Conservation (phyloP, 2,329 filamentous ascomycete species). For the Aureobasidium melanogenum region DNA sequence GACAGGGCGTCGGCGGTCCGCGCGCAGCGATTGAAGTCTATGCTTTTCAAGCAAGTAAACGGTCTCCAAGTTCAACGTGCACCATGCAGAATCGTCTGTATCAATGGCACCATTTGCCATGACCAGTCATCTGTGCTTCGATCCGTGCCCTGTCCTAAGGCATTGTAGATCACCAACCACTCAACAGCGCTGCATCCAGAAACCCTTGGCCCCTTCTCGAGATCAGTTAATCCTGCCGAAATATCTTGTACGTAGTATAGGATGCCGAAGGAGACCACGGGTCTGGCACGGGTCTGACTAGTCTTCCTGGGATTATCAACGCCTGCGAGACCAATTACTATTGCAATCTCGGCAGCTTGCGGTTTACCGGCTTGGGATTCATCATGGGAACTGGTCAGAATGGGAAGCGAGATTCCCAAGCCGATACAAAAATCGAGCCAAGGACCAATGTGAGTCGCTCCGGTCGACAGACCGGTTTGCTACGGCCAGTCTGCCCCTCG, state of each 20-base stretch:
- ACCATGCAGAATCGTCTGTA: slow-evolving; percentile 7
- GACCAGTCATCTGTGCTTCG: neutral
- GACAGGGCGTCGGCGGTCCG: neutral
- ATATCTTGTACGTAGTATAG: neutral
- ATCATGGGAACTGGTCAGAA: neutral
- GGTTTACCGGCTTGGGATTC: neutral
- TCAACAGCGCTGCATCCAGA: neutral
- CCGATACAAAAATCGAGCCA: neutral
- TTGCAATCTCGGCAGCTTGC: neutral
- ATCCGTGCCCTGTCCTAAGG: neutral
- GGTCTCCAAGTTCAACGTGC: neutral
- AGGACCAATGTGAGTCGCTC: neutral
- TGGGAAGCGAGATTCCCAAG: neutral
- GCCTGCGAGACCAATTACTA: neutral
- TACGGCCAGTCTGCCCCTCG: neutral
- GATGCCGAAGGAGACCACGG: neutral
- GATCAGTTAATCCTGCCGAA: neutral
- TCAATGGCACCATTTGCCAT: neutral
- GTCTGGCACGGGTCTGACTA: neutral
- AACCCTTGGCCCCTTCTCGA: neutral
- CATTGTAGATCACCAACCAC: neutral
- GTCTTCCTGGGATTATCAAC: neutral
- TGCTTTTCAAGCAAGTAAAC: slow-evolving; percentile 8
- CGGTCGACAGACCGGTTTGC: neutral
- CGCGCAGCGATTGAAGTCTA: slow-evolving; percentile 1